Conservation (phyloP, 768 basidiomycete genomes). For the Leucocoprinus leucothites region DNA sequence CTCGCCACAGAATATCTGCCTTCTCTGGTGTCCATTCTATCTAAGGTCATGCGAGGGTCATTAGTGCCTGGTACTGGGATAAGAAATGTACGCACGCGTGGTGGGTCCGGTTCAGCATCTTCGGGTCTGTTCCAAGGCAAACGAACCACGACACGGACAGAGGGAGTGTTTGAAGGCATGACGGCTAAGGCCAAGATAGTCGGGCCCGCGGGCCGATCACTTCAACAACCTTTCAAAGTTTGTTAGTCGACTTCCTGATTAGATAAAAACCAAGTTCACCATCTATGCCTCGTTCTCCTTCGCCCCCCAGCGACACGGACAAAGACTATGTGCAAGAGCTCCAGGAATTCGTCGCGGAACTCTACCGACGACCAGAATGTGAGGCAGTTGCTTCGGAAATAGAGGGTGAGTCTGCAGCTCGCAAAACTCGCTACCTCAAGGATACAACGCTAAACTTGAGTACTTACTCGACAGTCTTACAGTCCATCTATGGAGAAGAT, state of each 20-base stretch:
- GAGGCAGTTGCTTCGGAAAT: slow-evolving; percentile 45
- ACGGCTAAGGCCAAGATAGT: slow-evolving; percentile 1
- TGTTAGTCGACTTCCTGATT: slow-evolving; percentile 13
- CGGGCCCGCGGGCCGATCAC: neutral
- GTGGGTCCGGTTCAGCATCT: slow-evolving; percentile 61
- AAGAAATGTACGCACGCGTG: slow-evolving; percentile 46
- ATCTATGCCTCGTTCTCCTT: slow-evolving; percentile 22
- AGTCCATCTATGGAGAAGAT: slow-evolving; percentile 77
- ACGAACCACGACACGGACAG: slow-evolving; percentile 72
- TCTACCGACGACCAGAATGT: slow-evolving; percentile 32
- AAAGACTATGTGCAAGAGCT: slow-evolving; percentile 27
- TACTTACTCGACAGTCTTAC: slow-evolving; percentile 53
- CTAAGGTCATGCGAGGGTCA: slow-evolving; percentile 34
- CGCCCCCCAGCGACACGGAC: slow-evolving; percentile 19
- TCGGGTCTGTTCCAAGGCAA: slow-evolving; percentile 79
- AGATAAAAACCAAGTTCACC: slow-evolving; percentile 9
- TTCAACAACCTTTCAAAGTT: neutral
- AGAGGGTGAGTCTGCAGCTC: slow-evolving; percentile 33
- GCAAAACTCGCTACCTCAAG: neutral
- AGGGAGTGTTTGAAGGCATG: slow-evolving; percentile 11
- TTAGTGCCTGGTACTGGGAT: neutral
- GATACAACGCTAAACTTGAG: neutral
- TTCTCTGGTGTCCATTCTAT: slow-evolving; percentile 86
- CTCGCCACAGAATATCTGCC: slow-evolving; percentile 84
- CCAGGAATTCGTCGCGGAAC: slow-evolving; percentile 29